Evolutionary conservation across 106 monocot genomes (phyloP).

Genomic region (Acorus gramineus): DNA sequence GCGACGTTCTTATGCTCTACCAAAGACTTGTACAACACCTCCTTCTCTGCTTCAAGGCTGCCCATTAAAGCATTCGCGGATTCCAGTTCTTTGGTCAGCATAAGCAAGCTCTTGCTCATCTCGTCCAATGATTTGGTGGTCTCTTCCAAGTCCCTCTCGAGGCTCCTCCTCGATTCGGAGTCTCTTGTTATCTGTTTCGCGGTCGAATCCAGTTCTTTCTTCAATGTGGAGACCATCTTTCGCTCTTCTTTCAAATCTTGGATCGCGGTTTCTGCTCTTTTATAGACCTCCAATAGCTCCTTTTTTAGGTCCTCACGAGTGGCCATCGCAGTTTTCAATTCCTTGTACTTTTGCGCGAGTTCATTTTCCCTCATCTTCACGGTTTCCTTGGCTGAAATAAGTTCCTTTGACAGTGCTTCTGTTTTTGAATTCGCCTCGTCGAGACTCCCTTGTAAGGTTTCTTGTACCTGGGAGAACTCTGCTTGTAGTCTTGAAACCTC

Average conservation of each 20-base stretch:
- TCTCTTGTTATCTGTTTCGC: slow-evolving; percentile 36
- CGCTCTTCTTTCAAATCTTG: slow-evolving; percentile 60
- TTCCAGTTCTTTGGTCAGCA: slow-evolving; percentile 74
- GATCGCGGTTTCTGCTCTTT: slow-evolving; percentile 28
- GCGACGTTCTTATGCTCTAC: slow-evolving; percentile 45
- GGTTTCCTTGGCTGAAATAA: slow-evolving; percentile 35
- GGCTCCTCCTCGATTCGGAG: slow-evolving; percentile 39
- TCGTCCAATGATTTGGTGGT: slow-evolving; percentile 73
- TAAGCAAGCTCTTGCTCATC: slow-evolving; percentile 45
- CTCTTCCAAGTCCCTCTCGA: slow-evolving; percentile 57
- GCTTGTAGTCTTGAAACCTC: slow-evolving; percentile 26
- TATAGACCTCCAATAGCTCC: slow-evolving; percentile 54
- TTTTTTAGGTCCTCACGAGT: slow-evolving; percentile 52
- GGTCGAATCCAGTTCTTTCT: slow-evolving; percentile 51
- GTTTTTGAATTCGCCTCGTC: slow-evolving; percentile 46
- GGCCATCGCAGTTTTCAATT: slow-evolving; percentile 31
- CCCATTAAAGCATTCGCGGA: slow-evolving; percentile 22
- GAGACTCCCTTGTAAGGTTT: slow-evolving; percentile 23
- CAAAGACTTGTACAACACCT: slow-evolving; percentile 51
- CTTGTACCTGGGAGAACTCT: slow-evolving; percentile 39
- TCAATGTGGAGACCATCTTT: slow-evolving; percentile 32
- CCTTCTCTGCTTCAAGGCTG: slow-evolving; percentile 70
- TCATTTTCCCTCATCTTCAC: slow-evolving; percentile 37
- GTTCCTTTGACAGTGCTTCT: slow-evolving; percentile 44
- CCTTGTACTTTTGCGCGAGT: slow-evolving; percentile 27